Evolutionary conservation across 1,139 yeast genomes (phyloP).

Genomic region (Kazachstania sp.): DNA sequence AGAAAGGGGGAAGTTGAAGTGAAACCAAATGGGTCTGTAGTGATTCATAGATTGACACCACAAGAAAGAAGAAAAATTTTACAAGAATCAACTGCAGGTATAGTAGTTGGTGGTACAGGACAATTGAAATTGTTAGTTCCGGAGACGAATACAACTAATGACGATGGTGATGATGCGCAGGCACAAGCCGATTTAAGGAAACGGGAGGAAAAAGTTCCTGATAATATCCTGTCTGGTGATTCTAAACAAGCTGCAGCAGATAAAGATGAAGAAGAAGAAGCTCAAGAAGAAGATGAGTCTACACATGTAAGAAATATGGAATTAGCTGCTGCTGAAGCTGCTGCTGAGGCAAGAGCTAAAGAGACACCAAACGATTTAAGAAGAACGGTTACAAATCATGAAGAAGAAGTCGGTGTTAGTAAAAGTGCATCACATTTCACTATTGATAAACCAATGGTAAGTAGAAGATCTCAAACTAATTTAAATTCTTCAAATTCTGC

Average conservation of each 20-base stretch:
- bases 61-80: constrained; percentile 50
- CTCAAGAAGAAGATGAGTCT: constrained; percentile 15
- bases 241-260: neutral
- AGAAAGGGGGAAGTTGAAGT: constrained; percentile 65
- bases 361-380: constrained; percentile 27
- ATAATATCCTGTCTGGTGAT: neutral
- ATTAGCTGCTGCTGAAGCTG: constrained; percentile 32
- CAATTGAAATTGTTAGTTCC: constrained; percentile 39
- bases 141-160: constrained; percentile 11
- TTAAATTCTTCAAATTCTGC: constrained; percentile 16
- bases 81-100: constrained; percentile 54
- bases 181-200: constrained; percentile 6
- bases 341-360: constrained; percentile 32
- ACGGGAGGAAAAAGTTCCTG: constrained; percentile 6
- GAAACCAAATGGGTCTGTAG: constrained; percentile 48
- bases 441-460: constrained; percentile 46
- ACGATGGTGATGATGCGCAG: constrained; percentile 1
- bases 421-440: constrained; percentile 37
- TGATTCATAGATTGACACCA: constrained; percentile 53
- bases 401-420: constrained; percentile 39
- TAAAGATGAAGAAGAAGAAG: constrained; percentile 16
- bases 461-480: constrained; percentile 28
- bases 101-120: constrained; percentile 74
- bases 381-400: constrained; percentile 27
- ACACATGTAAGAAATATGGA: constrained; percentile 23